A percentile compares a stretch with the other conserved stretches of the same genome.
phyloP scores from a whole-genome alignment of 164 flowering plant genomes.

The Tinospora cordifolia region DNA sequence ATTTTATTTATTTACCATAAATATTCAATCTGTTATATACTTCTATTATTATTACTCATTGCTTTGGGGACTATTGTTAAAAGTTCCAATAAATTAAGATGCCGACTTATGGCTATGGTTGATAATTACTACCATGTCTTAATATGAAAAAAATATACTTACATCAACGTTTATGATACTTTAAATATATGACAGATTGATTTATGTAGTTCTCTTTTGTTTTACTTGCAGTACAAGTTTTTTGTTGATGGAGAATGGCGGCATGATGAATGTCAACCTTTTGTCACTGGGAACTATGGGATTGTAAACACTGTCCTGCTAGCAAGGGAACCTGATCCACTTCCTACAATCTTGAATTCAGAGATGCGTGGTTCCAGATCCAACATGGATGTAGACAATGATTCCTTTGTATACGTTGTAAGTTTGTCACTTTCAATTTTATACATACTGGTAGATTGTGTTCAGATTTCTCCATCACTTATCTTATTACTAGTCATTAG shows the following conservation, averaged over 20 bases:
- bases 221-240: conserved; percentile 65
- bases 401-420: conserved; percentile 54
- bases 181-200: neutral
- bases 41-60: neutral
- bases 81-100: neutral
- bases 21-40: neutral
- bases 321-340: conserved; percentile 41
- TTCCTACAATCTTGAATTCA: conserved; percentile 45
- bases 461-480: too few species aligned
- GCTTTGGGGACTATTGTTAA: neutral
- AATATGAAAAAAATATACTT: neutral
- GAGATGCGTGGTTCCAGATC: conserved; percentile 42
- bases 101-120: neutral
- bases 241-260: conserved; percentile 84
- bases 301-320: conserved; percentile 63
- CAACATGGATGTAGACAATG: conserved; percentile 83
- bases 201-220: conserved; percentile 1
- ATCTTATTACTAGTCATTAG: too few species aligned
- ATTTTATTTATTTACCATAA: too few species aligned
- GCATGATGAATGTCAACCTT: conserved; percentile 68
- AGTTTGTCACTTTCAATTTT: conserved; percentile 29
- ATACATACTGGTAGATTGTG: neutral
- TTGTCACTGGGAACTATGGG: conserved; percentile 53
- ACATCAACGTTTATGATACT: neutral
- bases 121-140: neutral